A percentile compares a stretch with the other conserved stretches of the same genome.
These are phyloP conservation scores for Cadophora malorum DNA, from an alignment of 2,329 filamentous ascomycete species.

Conservation along the genomic window DNA sequence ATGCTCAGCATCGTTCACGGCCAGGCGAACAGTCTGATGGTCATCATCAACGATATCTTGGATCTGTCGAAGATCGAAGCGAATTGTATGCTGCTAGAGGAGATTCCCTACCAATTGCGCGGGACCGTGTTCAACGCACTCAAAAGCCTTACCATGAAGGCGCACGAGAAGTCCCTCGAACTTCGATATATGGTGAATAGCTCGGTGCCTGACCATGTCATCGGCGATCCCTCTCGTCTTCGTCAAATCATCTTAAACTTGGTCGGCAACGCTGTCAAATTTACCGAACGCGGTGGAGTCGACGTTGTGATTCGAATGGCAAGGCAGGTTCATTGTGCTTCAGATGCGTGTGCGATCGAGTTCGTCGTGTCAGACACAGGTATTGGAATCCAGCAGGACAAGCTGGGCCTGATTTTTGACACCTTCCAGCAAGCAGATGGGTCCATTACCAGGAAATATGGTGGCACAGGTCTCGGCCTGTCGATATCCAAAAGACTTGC, in stretches of 20 bases:
- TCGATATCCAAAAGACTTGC: slow-evolving; percentile 96
- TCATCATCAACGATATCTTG: slow-evolving; percentile 94
- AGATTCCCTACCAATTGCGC: slow-evolving; percentile 70
- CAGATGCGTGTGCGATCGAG: slow-evolving; percentile 73
- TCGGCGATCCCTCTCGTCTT: slow-evolving; percentile 70
- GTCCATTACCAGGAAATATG: slow-evolving; percentile 88
- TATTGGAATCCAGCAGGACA: slow-evolving; percentile 85
- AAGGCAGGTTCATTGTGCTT: slow-evolving; percentile 73
- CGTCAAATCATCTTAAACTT: slow-evolving; percentile 80
- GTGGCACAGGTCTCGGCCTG: slow-evolving; percentile 86
- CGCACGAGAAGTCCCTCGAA: slow-evolving; percentile 60
- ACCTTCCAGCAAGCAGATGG: slow-evolving; percentile 93
- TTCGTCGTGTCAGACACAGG: slow-evolving; percentile 91
- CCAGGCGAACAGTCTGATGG: slow-evolving; percentile 84
- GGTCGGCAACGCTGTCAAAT: slow-evolving; percentile 92
- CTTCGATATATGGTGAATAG: slow-evolving; percentile 73
- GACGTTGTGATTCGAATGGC: slow-evolving; percentile 87
- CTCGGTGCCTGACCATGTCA: slow-evolving; percentile 76
- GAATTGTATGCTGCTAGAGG: slow-evolving; percentile 82
- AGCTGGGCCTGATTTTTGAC: slow-evolving; percentile 84
- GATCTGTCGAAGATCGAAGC: slow-evolving; percentile 96
- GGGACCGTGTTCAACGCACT: slow-evolving; percentile 67
- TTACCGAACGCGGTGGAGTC: slow-evolving; percentile 85
- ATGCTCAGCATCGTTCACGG: slow-evolving; percentile 88
- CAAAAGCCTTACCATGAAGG: slow-evolving; percentile 64